Conservation (phyloP, 352 stramenopile species). For the Phytophthora fragariaefolia region DNA sequence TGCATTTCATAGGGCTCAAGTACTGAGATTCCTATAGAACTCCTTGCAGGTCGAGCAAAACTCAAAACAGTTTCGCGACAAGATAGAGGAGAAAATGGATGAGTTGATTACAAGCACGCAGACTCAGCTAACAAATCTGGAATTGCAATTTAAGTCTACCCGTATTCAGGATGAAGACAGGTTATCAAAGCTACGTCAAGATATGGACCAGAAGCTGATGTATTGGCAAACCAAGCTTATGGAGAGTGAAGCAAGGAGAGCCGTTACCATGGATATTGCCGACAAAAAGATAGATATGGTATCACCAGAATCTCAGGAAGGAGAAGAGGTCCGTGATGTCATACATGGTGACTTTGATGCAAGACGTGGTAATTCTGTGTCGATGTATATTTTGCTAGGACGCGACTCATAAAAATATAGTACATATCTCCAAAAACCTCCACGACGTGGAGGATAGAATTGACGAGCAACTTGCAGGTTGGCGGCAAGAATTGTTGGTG, state of each 20-base stretch:
- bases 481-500: conserved; percentile 32
- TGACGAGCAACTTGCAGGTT: conserved; percentile 22
- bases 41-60: conserved; percentile 21
- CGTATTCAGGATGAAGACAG: conserved; percentile 9
- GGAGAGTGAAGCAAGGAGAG: conserved; percentile 18
- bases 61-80: conserved; percentile 8
- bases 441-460: conserved; percentile 29
- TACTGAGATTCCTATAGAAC: conserved; percentile 2
- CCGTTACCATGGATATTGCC: neutral
- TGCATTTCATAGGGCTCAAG: neutral
- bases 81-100: conserved; percentile 11
- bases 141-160: conserved; percentile 14
- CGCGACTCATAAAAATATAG: conserved; percentile 13
- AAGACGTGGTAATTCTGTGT: neutral
- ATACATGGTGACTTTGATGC: neutral
- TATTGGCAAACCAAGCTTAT: conserved; percentile 6
- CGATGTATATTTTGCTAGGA: conserved; percentile 16
- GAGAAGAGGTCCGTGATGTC: conserved; percentile 20
- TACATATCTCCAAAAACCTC: conserved; percentile 13
- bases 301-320: conserved; percentile 6
- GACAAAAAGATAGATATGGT: conserved; percentile 13
- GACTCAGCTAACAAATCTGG: conserved; percentile 17
- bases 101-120: conserved; percentile 12
- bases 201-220: conserved; percentile 20
- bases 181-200: conserved; percentile 19